These are phyloP conservation scores for Trametopsis cervina DNA, from an alignment of 768 basidiomycete species.

Conservation along the genomic window DNA sequence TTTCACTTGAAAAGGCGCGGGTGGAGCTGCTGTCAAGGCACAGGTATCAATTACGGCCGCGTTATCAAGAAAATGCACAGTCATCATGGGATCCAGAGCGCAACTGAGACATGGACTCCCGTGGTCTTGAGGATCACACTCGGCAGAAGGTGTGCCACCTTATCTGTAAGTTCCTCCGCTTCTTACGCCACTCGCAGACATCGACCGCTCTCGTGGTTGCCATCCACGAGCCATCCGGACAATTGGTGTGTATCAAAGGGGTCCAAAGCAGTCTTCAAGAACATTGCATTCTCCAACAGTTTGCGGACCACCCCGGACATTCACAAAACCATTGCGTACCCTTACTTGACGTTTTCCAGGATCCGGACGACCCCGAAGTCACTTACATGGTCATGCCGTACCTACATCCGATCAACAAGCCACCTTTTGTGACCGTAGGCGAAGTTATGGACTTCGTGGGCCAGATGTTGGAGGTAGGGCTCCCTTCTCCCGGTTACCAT, in stretches of 20 bases:
- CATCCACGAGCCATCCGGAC: constrained; percentile 16
- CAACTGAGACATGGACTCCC: neutral
- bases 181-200: neutral
- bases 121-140: constrained; percentile 8
- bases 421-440: constrained; percentile 14
- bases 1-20: neutral
- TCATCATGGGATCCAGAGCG: constrained; percentile 25
- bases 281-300: constrained; percentile 2
- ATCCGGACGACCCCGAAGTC: constrained; percentile 1
- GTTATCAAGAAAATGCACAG: constrained; percentile 22
- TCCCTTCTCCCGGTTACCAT: neutral
- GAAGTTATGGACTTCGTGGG: constrained; percentile 20
- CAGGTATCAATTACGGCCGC: constrained; percentile 21
- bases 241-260: constrained; percentile 16
- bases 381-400: constrained; percentile 13
- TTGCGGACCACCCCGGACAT: constrained; percentile 5
- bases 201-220: neutral
- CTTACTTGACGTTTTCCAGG: too few species aligned
- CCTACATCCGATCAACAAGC: constrained; percentile 13
- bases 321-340: constrained; percentile 20
- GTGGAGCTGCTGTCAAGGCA: neutral
- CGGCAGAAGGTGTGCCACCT: neutral
- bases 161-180: neutral
- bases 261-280: constrained; percentile 6
- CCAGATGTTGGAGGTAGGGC: constrained; percentile 17